Percentiles rank a stretch among this genome's conserved stretches.
Conservation (phyloP, 768 basidiomycete species). For the Lactarius vividus region DNA sequence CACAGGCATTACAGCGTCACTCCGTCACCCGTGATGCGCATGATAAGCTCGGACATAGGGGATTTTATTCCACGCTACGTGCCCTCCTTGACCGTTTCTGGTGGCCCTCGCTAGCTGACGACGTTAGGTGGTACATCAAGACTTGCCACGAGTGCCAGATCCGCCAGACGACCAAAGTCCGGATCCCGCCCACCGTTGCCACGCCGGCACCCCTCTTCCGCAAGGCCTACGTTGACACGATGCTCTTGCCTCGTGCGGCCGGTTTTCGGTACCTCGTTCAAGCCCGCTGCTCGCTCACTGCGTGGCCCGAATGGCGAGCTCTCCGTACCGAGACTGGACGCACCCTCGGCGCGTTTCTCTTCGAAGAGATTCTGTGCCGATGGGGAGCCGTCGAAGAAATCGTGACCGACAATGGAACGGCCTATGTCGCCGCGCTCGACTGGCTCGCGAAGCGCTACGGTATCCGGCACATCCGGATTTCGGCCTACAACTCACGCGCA, state of each 20-base stretch:
- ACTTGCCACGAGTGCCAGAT: too few relatives aligned
- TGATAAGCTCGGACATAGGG: constrained; percentile 29
- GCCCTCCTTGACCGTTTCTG: constrained; percentile 28
- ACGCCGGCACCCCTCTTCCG: constrained; percentile 23
- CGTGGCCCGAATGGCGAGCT: constrained; percentile 22
- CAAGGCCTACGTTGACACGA: constrained; percentile 36
- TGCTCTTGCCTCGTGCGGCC: constrained; percentile 39
- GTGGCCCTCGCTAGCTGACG: constrained; percentile 30
- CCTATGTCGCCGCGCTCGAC: too few relatives aligned
- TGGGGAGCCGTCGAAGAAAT: too few relatives aligned
- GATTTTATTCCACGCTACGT: constrained; percentile 14
- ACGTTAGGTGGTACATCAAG: constrained; percentile 28
- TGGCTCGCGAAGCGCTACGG: too few relatives aligned
- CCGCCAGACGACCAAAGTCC: constrained; percentile 30
- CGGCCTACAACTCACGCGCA: too few relatives aligned
- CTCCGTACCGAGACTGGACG: constrained; percentile 31
- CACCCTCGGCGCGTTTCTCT: too few relatives aligned
- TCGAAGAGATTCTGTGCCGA: too few relatives aligned
- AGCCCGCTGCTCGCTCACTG: constrained; percentile 36
- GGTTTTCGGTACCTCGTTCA: constrained; percentile 40
- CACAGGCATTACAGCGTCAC: too few relatives aligned
- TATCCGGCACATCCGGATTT: too few relatives aligned
- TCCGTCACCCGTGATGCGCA: too few relatives aligned
- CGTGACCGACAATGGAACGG: too few relatives aligned
- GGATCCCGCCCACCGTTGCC: constrained; percentile 27